A percentile compares a stretch with the other conserved stretches of the same genome.
phyloP scores from a whole-genome alignment of 1,284 basidiomycete species.

The Sporisorium sorghi region DNA sequence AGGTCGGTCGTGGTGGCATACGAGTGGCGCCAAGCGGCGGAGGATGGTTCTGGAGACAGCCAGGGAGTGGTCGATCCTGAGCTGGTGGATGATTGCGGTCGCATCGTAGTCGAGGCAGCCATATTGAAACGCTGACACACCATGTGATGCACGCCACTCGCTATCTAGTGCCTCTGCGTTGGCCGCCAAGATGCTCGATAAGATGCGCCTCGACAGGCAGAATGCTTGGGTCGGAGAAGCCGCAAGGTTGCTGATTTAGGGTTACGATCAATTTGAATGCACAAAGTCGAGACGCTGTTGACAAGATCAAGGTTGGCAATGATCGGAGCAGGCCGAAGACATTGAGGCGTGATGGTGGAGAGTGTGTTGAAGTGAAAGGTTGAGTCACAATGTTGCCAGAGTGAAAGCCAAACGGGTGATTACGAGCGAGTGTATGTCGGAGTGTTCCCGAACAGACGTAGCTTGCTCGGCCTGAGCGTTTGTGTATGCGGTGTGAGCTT shows the following conservation, averaged over 20 bases:
- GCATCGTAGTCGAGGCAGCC: conserved; percentile 29
- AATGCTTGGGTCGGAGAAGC: conserved; percentile 1
- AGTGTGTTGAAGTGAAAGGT: neutral
- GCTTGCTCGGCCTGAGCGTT: conserved; percentile 11
- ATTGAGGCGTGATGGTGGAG: neutral
- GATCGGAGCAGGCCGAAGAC: conserved; percentile 4
- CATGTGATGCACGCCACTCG: neutral
- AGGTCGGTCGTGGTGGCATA: conserved; percentile 25
- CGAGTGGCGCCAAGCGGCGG: conserved; percentile 23
- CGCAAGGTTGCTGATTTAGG: neutral
- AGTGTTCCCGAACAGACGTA: conserved; percentile 11
- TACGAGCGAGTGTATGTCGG: conserved; percentile 11
- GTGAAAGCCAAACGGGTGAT: no score
- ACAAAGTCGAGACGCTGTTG: neutral
- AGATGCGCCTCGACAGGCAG: neutral
- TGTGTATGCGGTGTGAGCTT: conserved; percentile 23
- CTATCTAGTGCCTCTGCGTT: no score
- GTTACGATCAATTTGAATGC: neutral
- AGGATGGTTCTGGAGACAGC: conserved; percentile 29
- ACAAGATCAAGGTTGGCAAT: conserved; percentile 2
- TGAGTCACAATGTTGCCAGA: neutral
- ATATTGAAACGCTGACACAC: conserved; percentile 2
- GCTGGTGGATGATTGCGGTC: conserved; percentile 33
- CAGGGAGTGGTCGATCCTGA: conserved; percentile 40
- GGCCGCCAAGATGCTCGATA: no score